Base-by-base conservation (phyloP, 2,329 filamentous ascomycete species). In the Penicillium sp. region DNA sequence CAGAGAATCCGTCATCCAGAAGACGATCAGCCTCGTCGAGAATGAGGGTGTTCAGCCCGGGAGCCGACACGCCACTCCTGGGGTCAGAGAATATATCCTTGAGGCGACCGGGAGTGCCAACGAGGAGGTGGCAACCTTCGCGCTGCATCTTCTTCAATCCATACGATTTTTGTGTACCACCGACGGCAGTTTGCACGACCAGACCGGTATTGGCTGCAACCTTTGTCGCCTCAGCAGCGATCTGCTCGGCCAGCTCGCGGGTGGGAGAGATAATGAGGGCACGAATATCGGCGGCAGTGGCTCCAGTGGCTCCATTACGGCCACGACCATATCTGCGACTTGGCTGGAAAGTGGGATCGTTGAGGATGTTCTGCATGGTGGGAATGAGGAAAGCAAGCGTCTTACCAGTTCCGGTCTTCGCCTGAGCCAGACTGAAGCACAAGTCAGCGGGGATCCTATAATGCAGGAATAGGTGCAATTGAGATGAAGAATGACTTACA, bases 341-440 rank as follows among this genome's bases (percentile, higher is more conserved):
- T 11, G 49, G 57, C 42, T 56, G 54, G 29, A 95, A 81, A 0
- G 77, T 73, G 1, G 86, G 84, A 60, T 91, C 84, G 55, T 76
- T 72, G 56, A 96, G 78, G 68, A 96, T 89, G 55, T 87, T 87
- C 71, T 97, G 91, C 48, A 97, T 77, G 7, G 92, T 80, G 47
- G 94, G 94, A 6, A 97, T 77, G 21, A 99, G 81, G 79, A 97
- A 99, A 31, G 91, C 94, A 53, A 97, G 78, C 0, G 94, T 99
- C 78, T 99, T 99, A 71, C 94, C 94, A 3, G 94, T 97, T 71
- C 94, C 94, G 8, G 94, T 99, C 77, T 91, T 96, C 55, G 94
- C 94, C 78, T 97, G 94, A 43, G 93, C 94, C 62, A 97, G 82
- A 65, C 89, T 91, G 67, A 56, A 67, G 60, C 44, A 40, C 36